Evolutionary conservation across 208 protist genomes (phyloP), one percentile per base, ranked within the genome.

Genomic region (Wallacemonas sp.): DNA sequence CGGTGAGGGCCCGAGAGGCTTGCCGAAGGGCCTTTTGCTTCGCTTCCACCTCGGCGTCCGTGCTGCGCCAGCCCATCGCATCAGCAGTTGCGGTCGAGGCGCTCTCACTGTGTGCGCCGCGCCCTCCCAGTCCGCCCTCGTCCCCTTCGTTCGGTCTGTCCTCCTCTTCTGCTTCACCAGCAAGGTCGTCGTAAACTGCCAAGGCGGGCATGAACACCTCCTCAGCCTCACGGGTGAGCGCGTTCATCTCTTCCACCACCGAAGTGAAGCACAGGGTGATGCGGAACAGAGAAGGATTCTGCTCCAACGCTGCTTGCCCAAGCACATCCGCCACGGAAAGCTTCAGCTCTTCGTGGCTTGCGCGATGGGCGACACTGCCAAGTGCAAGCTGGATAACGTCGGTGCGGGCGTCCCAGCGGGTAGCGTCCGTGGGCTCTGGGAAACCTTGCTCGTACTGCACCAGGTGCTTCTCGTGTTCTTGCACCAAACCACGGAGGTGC

Each of bases 361-460:
- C 46, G 38, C 2, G 64, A 65, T 62, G 69, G 41, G 42, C 63
- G 53, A 44, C 68, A 46, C 67, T 47, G 4, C 65, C 72, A 14
- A 82, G 49, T 22, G 70, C 56, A 14, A 86, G 65, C 31, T 65
- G 72, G 33, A 84, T 62, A 27, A 63, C 68, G 41, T 86, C 83
- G 6, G 51, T 68, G 33, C 72, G 66, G 0, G 73, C 54, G 47
- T 79, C 68, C 83, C 83, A 90, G 62, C 75, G 14, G 24, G 74
- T 86, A 11, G 73, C 74, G 39, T 86, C 83, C 46, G 72, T 79
- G 8, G 74, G 77, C 41, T 73, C 62, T 44, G 69, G 54, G 33
- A 90, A 75, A 21, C 51, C 65, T n/a, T 84, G 79, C 71, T 84
- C 72, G 38, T 76, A 67, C 21, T 86, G 76, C 39, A 86, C 59